Conservation (phyloP, 1,284 basidiomycete species). For the Boletus mariae region DNA sequence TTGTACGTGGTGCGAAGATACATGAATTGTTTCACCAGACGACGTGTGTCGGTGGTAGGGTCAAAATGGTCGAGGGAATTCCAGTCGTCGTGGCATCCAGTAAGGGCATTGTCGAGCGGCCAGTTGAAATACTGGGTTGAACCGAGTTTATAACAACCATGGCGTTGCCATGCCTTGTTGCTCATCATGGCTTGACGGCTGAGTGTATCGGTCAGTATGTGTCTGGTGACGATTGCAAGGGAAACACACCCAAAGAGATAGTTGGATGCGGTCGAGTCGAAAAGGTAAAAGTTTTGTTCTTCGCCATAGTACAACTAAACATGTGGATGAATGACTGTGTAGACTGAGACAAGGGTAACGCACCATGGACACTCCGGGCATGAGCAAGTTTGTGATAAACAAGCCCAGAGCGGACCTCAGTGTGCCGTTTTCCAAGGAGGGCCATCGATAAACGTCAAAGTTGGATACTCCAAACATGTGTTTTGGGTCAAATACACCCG, state of each 20-base stretch:
- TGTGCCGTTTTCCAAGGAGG: conserved; percentile 78
- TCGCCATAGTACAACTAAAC: conserved; percentile 78
- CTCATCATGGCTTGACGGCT: conserved; percentile 89
- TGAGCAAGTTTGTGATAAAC: conserved; percentile 74
- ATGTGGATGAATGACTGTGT: conserved; percentile 5
- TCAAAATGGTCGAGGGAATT: conserved; percentile 92
- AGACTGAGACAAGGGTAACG: conserved; percentile 15
- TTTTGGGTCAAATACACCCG: conserved; percentile 68
- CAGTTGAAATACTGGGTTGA: conserved; percentile 90
- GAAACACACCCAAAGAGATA: conserved; percentile 76
- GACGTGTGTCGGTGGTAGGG: conserved; percentile 73
- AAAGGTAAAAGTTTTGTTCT: conserved; percentile 83
- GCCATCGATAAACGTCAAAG: conserved; percentile 93
- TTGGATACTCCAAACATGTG: conserved; percentile 90
- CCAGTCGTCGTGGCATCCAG: conserved; percentile 85
- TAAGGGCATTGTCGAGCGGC: conserved; percentile 70
- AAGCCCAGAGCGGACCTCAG: conserved; percentile 70
- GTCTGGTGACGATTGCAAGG: not conserved
- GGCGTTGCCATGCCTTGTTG: conserved; percentile 83
- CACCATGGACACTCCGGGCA: conserved; percentile 84
- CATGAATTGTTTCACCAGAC: conserved; percentile 71
- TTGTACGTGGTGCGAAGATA: conserved; percentile 66
- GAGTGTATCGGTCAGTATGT: conserved; percentile 1
- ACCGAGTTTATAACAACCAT: conserved; percentile 86
- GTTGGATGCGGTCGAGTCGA: conserved; percentile 80